Evolutionary conservation across 2,329 filamentous ascomycete genomes (phyloP).

Genomic region (Fusarium devonianum): DNA sequence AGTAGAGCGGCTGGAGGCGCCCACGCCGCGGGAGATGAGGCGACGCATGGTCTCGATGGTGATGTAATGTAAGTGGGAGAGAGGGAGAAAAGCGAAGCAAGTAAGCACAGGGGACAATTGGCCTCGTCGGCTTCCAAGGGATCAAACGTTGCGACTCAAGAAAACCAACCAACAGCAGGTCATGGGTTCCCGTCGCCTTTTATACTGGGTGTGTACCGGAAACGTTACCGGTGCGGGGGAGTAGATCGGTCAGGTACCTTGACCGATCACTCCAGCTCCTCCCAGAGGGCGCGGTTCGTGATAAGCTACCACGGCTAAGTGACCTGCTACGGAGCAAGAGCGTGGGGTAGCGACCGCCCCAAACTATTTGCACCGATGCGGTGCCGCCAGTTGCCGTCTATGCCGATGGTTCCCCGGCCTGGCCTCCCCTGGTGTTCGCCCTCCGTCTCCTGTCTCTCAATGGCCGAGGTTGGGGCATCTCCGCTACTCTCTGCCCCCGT

Average conservation of each 20-base stretch:
- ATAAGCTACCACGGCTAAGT: conserved; percentile 24
- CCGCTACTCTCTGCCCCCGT: conserved; percentile 4
- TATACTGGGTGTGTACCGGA: conserved; percentile 26
- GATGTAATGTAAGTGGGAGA: background rate
- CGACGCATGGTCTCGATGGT: conserved; percentile 53
- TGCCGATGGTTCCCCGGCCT: conserved; percentile 29
- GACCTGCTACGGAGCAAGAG: too few species aligned
- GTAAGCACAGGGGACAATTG: conserved; percentile 6
- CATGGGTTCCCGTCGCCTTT: conserved; percentile 24
- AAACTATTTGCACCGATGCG: conserved; percentile 11
- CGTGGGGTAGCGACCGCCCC: conserved; percentile 21
- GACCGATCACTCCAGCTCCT: too few species aligned
- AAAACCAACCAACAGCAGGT: background rate
- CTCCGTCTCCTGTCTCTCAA: conserved; percentile 26
- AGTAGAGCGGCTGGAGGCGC: conserved; percentile 46
- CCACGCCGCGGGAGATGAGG: conserved; percentile 51
- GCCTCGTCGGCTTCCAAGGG: conserved; percentile 21
- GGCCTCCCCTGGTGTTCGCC: conserved; percentile 18
- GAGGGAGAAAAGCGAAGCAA: background rate
- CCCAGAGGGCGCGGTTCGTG: conserved; percentile 24
- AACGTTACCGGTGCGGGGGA: conserved; percentile 28
- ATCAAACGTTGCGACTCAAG: conserved; percentile 12
- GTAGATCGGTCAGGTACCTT: too few species aligned
- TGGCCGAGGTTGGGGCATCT: conserved; percentile 17
- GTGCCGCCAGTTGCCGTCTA: conserved; percentile 38